A percentile compares a stretch with the other conserved stretches of the same genome.
Evolutionary conservation across 2,329 filamentous ascomycete species (phyloP).

Genomic region (Gliomastix tumulicola): DNA sequence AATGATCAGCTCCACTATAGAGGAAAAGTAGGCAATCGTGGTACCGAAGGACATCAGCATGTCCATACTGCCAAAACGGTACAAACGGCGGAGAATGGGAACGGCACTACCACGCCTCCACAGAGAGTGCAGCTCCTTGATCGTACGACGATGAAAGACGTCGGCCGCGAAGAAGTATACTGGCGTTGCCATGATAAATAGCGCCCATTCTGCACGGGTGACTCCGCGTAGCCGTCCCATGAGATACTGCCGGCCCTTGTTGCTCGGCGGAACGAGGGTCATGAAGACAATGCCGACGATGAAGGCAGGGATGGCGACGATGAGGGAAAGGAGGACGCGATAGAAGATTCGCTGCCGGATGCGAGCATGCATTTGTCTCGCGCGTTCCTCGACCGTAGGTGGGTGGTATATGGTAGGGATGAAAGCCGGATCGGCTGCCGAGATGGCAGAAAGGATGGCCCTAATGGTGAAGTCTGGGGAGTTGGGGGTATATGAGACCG

Average conservation of each 20-base stretch:
- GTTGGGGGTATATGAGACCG: slow-evolving; percentile 62
- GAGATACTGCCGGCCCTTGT: slow-evolving; percentile 50
- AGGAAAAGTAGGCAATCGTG: slow-evolving; percentile 79
- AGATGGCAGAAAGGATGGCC: slow-evolving; percentile 62
- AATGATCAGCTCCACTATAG: slow-evolving; percentile 71
- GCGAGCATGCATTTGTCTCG: too few species aligned
- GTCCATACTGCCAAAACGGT: slow-evolving; percentile 96
- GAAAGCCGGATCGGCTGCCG: slow-evolving; percentile 59
- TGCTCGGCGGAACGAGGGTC: slow-evolving; percentile 56
- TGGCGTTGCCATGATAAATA: slow-evolving; percentile 76
- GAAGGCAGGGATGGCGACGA: slow-evolving; percentile 74
- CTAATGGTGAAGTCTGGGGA: slow-evolving; percentile 68
- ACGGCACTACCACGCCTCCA: slow-evolving; percentile 72
- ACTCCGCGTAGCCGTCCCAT: slow-evolving; percentile 67
- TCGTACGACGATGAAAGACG: slow-evolving; percentile 70
- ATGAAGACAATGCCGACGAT: slow-evolving; percentile 87
- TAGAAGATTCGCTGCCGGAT: slow-evolving; percentile 67
- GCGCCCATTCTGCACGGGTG: slow-evolving; percentile 68
- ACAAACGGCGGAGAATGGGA: slow-evolving; percentile 69
- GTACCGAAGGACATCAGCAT: slow-evolving; percentile 86
- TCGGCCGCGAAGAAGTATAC: slow-evolving; percentile 85
- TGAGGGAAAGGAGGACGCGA: slow-evolving; percentile 57
- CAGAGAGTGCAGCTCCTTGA: slow-evolving; percentile 71
- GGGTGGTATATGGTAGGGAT: slow-evolving; percentile 67
- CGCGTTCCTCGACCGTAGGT: slow-evolving; percentile 76